These are phyloP conservation scores for Vitis labrusca DNA, from an alignment of 164 flowering plant species.

Conservation along the genomic window DNA sequence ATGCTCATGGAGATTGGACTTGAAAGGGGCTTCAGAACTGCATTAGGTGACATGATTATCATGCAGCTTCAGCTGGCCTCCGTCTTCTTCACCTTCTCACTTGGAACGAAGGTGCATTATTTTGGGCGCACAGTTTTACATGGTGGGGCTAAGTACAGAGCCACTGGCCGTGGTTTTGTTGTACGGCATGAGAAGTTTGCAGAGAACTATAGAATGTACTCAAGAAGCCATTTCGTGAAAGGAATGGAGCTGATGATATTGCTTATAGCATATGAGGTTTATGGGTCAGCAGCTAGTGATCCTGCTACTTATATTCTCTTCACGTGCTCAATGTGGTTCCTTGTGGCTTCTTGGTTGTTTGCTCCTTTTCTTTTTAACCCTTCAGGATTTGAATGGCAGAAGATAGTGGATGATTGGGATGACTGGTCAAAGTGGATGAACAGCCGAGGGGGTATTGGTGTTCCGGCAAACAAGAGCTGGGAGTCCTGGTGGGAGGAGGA, in stretches of 20 bases:
- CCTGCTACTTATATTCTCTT: slow-evolving; percentile 39
- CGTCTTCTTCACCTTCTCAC: slow-evolving; percentile 96
- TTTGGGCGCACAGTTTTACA: slow-evolving; percentile 91
- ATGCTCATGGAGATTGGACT: slow-evolving; percentile 98
- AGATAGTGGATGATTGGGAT: slow-evolving; percentile 96
- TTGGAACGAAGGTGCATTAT: slow-evolving; percentile 90
- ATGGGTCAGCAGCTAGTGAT: slow-evolving; percentile 46
- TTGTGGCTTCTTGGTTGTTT: slow-evolving; percentile 83
- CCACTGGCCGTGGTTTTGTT: slow-evolving; percentile 98
- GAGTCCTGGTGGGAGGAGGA: slow-evolving; percentile 99
- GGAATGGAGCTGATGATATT: slow-evolving; percentile 78
- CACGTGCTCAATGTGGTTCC: slow-evolving; percentile 85
- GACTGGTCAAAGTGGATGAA: slow-evolving; percentile 97
- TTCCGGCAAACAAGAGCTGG: slow-evolving; percentile 93
- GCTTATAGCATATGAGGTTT: slow-evolving; percentile 65
- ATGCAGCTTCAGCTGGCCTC: slow-evolving; percentile 96
- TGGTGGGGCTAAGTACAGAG: slow-evolving; percentile 98
- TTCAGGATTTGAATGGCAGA: slow-evolving; percentile 98
- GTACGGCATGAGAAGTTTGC: slow-evolving; percentile 93
- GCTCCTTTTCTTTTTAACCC: slow-evolving; percentile 96
- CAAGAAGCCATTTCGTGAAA: slow-evolving; percentile 94
- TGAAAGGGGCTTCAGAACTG: slow-evolving; percentile 93
- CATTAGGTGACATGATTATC: slow-evolving; percentile 71
- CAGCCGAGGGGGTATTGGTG: slow-evolving; percentile 88
- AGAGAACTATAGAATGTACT: slow-evolving; percentile 93